These are phyloP conservation scores for Phlegmacium glaucopus DNA, from an alignment of 768 basidiomycete species.

Conservation along the genomic window DNA sequence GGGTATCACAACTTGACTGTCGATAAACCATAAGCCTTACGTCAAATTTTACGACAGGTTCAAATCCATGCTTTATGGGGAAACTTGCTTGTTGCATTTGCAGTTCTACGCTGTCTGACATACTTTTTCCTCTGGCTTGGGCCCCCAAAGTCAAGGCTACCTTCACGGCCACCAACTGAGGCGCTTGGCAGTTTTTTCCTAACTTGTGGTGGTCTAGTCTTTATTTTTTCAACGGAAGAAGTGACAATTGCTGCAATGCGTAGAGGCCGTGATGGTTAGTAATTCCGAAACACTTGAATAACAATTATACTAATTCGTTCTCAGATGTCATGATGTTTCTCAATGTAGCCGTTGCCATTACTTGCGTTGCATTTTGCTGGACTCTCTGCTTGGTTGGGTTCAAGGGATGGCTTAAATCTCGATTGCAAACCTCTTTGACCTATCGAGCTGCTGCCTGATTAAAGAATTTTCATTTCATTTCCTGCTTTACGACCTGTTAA, in stretches of 20 bases:
- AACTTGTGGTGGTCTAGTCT: conserved; percentile 83
- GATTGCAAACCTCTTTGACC: conserved; percentile 25
- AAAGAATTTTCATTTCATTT: too few species aligned
- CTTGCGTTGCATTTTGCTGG: conserved; percentile 88
- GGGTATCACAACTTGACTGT: conserved; percentile 6
- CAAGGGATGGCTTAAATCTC: conserved; percentile 74
- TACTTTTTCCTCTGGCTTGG: conserved; percentile 94
- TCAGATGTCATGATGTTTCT: conserved; percentile 85
- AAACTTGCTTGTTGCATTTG: conserved; percentile 73
- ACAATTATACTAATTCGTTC: conserved; percentile 5
- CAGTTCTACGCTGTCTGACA: conserved; percentile 78
- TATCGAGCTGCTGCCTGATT: conserved; percentile 21
- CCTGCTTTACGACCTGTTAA: too few species aligned
- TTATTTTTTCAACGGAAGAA: conserved; percentile 90
- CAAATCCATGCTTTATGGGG: conserved; percentile 94
- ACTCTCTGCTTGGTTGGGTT: conserved; percentile 67
- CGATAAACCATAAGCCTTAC: background rate
- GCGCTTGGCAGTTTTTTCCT: conserved; percentile 84
- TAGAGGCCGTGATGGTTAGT: conserved; percentile 75
- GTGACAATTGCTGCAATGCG: conserved; percentile 90
- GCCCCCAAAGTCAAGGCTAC: conserved; percentile 80
- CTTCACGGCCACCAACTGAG: conserved; percentile 92
- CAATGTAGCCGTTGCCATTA: conserved; percentile 81
- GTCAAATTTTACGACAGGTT: conserved; percentile 42
- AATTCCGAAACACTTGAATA: conserved; percentile 1